phyloP scores from a whole-genome alignment of 495 filamentous ascomycete species.

The Massariosphaeria phaeospora region DNA sequence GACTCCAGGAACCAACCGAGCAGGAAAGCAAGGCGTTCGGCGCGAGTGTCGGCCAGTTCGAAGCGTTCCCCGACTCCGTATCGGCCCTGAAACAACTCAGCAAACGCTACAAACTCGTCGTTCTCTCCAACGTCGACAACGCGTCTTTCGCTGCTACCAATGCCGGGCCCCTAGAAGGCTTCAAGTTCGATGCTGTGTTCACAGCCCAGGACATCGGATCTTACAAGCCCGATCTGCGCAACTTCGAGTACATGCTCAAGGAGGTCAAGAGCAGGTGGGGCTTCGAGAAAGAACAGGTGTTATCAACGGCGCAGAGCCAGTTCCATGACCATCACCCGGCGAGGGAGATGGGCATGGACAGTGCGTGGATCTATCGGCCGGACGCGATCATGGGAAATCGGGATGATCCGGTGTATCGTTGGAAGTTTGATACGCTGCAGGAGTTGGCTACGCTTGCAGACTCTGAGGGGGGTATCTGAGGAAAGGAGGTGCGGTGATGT shows the following conservation, averaged over 20 bases:
- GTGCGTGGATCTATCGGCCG: conserved; percentile 15
- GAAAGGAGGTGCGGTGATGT: too few relatives aligned
- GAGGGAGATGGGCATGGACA: conserved; percentile 19
- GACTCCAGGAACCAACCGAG: background rate
- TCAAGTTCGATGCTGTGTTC: conserved; percentile 22
- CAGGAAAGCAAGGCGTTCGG: conserved; percentile 21
- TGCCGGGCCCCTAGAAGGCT: conserved; percentile 4
- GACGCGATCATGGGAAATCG: conserved; percentile 13
- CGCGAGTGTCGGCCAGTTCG: conserved; percentile 19
- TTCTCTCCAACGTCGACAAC: conserved; percentile 27
- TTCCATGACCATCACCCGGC: conserved; percentile 26
- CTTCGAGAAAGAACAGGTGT: conserved; percentile 18
- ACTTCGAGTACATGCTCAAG: conserved; percentile 30
- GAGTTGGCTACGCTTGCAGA: conserved; percentile 27
- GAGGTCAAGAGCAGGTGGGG: conserved; percentile 19
- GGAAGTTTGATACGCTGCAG: conserved; percentile 24
- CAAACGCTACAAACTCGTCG: conserved; percentile 27
- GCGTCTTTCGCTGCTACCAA: conserved; percentile 9
- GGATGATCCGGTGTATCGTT: conserved; percentile 16
- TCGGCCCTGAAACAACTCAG: conserved; percentile 21
- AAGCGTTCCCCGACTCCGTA: conserved; percentile 32
- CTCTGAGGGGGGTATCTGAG: conserved; percentile 12
- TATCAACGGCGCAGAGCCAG: conserved; percentile 30
- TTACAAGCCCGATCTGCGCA: conserved; percentile 26
- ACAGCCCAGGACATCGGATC: conserved; percentile 30